phyloP scores from a whole-genome alignment of 164 flowering plant genomes.

The Akebia trifoliata region DNA sequence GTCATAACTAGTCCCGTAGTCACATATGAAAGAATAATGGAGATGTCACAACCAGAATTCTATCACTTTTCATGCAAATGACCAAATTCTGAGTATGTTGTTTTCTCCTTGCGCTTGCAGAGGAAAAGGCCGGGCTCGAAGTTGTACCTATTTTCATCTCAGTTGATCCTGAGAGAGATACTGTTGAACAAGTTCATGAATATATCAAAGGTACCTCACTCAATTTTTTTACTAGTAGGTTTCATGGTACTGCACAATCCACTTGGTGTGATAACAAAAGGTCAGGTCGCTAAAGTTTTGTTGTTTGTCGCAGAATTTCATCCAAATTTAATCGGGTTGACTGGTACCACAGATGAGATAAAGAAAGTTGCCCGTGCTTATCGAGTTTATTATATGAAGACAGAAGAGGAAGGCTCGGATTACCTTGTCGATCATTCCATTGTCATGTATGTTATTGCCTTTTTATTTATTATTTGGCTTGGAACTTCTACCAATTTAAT shows the following conservation, averaged over 20 bases:
- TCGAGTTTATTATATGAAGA: conserved; percentile 95
- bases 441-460: conserved; percentile 59
- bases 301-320: conserved; percentile 64
- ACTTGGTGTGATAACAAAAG: neutral
- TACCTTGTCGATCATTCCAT: conserved; percentile 98
- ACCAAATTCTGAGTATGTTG: neutral
- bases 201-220: conserved; percentile 70
- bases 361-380: conserved; percentile 80
- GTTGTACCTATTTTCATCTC: conserved; percentile 86
- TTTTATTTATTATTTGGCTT: neutral
- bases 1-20: too few relatives aligned
- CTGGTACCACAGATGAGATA: conserved; percentile 66
- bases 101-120: conserved; percentile 32
- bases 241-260: neutral
- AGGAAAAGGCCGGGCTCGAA: conserved; percentile 58
- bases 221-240: neutral
- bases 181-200: conserved; percentile 82
- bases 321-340: conserved; percentile 80
- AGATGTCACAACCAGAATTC: too few relatives aligned
- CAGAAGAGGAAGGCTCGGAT: conserved; percentile 82
- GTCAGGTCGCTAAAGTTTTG: neutral
- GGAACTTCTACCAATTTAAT: neutral
- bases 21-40: too few relatives aligned
- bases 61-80: too few relatives aligned
- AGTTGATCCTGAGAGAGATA: conserved; percentile 98